Base-by-base conservation (phyloP, 768 basidiomycete species). In the Tylopilus sp. region DNA sequence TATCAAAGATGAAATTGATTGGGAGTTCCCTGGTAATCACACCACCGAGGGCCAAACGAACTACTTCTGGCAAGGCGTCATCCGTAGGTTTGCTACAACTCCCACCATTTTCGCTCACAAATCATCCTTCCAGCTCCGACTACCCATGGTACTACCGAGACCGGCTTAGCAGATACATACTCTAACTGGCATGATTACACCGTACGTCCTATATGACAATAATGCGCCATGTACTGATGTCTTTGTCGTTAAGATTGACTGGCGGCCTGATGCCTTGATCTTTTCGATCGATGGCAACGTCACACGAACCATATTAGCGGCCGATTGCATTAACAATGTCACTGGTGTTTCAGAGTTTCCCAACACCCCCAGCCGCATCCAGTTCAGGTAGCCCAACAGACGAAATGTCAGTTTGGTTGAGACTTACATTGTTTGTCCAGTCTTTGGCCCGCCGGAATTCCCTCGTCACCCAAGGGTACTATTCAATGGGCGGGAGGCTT, bases 1-100 rank as follows among this genome's bases (percentile, higher is more conserved):
- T 58, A 77, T 91, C 61, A 90, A 88, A 66, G 87, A 90, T 63
- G 90, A 92, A 65, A 88, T 92, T 47, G 89, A 92, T 58, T 91
- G 90, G 89, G 89, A 91, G 65, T 92, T 85, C 62, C 86, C 88
- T 50, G 87, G 88, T 7, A 73, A 73, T 42, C 62, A 70, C 19
- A 85, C 82, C 3, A 80, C 79, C 2, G 63, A 83, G 50, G 91
- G 76, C 10, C 92, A 95, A 71, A 85, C 82, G 34, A 93, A 93
- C 65, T 86, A 74, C 61, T 91, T 89, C 73, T 91, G 87, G 87
- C 81, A 87, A 64, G 85, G 85, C 26, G 49, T 76, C 48, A 79
- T 89, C 49, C 82, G 85, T 86, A 63, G 59, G 85, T 75, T 33
- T 38, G 7, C 17, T n/a, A n/a, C 6, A 24, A 26, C 3, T 19